phyloP scores from a whole-genome alignment of 345 rosid species.

The Salix brachista region DNA sequence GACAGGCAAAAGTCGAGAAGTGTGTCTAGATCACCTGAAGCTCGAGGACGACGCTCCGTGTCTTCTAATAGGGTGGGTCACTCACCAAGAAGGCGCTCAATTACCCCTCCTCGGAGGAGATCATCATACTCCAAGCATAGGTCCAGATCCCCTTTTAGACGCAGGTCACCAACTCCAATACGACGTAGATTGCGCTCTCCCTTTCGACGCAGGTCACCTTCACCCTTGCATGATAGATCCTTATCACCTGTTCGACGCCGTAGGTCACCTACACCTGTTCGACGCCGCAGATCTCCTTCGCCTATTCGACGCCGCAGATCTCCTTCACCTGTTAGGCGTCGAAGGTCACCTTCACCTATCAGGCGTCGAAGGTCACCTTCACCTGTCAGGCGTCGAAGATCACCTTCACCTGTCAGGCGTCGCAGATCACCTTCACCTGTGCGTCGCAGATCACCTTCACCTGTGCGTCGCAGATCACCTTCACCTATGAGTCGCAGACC shows the following conservation, averaged over 20 bases:
- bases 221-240: constrained; percentile 4
- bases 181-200: constrained; percentile 39
- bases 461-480: constrained; percentile 3
- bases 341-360: constrained; percentile 36
- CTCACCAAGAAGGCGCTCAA: constrained; percentile 45
- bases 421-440: constrained; percentile 4
- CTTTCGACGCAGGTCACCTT: constrained; percentile 19
- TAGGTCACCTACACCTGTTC: constrained; percentile 33
- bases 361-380: constrained; percentile 9
- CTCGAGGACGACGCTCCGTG: constrained; percentile 27
- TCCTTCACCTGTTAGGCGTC: constrained; percentile 22
- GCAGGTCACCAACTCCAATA: constrained; percentile 22
- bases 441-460: constrained; percentile 2
- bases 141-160: constrained; percentile 44
- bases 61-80: constrained; percentile 30
- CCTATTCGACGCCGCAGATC: constrained; percentile 31
- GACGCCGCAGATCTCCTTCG: constrained; percentile 26
- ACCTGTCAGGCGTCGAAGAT: constrained; percentile 16
- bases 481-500: background rate
- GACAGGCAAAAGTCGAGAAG: constrained; percentile 58
- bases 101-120: constrained; percentile 45
- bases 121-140: constrained; percentile 42
- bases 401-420: constrained; percentile 22
- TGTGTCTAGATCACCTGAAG: constrained; percentile 56
- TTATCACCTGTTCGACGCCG: constrained; percentile 18